A percentile compares a stretch with the other conserved stretches of the same genome.
phyloP scores from a whole-genome alignment of 2,329 filamentous ascomycete species.

The Aspergillus udagawae region DNA sequence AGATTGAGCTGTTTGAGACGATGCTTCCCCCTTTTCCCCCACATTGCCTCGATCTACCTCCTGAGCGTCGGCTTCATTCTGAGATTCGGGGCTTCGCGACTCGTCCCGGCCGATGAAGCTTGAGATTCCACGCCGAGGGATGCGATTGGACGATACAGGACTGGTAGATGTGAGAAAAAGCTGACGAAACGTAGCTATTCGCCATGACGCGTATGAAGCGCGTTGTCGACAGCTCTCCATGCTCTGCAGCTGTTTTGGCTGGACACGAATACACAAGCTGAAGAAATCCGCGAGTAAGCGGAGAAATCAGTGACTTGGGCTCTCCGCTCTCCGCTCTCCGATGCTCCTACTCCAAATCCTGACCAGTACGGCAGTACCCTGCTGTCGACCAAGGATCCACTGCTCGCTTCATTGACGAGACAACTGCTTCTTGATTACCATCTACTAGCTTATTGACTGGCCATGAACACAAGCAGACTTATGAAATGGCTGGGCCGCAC shows the following conservation, averaged over 20 bases:
- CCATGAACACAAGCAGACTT: slow-evolving; percentile 21
- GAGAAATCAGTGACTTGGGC: slow-evolving; percentile 3
- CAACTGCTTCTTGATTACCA: too few relatives aligned
- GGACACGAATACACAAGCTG: neutral
- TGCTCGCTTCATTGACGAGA: neutral
- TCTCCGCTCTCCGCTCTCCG: neutral
- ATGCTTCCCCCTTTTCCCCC: neutral
- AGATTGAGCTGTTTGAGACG: neutral
- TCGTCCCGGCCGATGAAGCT: slow-evolving; percentile 3
- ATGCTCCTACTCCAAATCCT: neutral
- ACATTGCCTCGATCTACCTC: neutral
- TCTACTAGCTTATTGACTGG: neutral
- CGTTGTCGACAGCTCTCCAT: slow-evolving; percentile 26
- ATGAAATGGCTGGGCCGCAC: slow-evolving; percentile 22
- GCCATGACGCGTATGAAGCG: slow-evolving; percentile 31
- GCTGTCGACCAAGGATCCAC: neutral
- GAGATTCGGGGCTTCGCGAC: neutral
- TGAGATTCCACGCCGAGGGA: slow-evolving; percentile 11
- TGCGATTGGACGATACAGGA: neutral
- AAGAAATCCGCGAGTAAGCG: slow-evolving; percentile 1
- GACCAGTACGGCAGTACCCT: neutral
- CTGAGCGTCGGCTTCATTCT: neutral
- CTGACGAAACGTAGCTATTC: slow-evolving; percentile 23
- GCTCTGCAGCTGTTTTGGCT: neutral
- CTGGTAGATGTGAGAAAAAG: slow-evolving; percentile 12